phyloP scores from a whole-genome alignment of 2,329 filamentous ascomycete genomes.

The Cercospora sesami region DNA sequence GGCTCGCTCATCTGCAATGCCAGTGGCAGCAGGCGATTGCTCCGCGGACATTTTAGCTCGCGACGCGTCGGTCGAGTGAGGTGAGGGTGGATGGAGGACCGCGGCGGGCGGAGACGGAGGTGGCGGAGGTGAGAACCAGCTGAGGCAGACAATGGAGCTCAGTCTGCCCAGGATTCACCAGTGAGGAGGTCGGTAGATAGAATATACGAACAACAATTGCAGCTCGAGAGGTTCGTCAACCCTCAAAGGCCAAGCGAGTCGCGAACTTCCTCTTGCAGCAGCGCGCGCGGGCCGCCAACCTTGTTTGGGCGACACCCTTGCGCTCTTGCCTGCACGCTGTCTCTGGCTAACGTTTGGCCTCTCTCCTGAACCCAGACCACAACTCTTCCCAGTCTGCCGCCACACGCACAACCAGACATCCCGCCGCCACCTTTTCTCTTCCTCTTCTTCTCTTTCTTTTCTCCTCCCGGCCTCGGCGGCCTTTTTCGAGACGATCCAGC shows the following conservation, averaged over 20 bases:
- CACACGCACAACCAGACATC: background rate
- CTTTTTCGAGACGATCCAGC: background rate
- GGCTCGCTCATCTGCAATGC: constrained; percentile 28
- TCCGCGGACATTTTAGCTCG: constrained; percentile 20
- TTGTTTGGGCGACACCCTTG: constrained; percentile 5
- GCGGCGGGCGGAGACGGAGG: background rate
- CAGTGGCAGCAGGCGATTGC: constrained; percentile 18
- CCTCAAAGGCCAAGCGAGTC: background rate
- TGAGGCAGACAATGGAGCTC: background rate
- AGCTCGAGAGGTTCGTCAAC: background rate
- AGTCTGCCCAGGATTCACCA: background rate
- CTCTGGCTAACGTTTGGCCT: background rate
- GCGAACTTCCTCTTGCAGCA: constrained; percentile 6
- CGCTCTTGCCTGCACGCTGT: background rate
- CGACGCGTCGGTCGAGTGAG: background rate
- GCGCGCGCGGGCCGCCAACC: constrained; percentile 2
- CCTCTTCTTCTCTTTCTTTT: constrained; percentile 2
- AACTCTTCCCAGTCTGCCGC: background rate
- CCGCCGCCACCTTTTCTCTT: background rate
- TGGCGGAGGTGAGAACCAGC: background rate
- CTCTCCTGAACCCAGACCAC: constrained; percentile 7
- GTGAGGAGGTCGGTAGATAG: background rate
- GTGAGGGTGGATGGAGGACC: background rate
- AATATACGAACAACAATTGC: background rate
- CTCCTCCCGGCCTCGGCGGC: background rate